phyloP scores from a whole-genome alignment of 441 rosid species.

The Erodium moschatum region DNA sequence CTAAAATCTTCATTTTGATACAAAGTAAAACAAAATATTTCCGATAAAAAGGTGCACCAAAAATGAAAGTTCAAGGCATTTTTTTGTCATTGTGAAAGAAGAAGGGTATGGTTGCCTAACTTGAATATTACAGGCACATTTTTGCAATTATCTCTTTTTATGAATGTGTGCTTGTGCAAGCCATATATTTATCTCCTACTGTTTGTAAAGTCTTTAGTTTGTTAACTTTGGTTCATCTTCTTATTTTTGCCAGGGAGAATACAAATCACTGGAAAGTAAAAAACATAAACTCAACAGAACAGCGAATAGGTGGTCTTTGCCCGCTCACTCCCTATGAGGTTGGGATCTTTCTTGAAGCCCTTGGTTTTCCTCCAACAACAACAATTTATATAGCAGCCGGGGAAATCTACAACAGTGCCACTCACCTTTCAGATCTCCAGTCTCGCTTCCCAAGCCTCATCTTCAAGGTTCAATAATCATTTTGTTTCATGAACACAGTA shows the following conservation, averaged over 20 bases:
- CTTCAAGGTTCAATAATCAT: constrained; percentile 52
- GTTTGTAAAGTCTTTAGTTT: too few species aligned
- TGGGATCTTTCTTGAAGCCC: constrained; percentile 70
- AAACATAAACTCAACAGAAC: constrained; percentile 75
- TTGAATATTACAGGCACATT: too few species aligned
- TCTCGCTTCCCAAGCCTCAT: constrained; percentile 64
- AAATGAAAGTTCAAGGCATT: too few species aligned
- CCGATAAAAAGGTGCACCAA: too few species aligned
- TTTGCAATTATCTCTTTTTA: too few species aligned
- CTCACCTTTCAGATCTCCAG: constrained; percentile 55
- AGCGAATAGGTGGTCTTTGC: constrained; percentile 72
- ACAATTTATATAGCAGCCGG: constrained; percentile 33
- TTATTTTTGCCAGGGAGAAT: constrained; percentile 45
- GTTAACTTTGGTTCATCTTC: constrained; percentile 4
- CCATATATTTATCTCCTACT: too few species aligned
- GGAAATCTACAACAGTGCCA: constrained; percentile 48
- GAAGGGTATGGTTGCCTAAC: too few species aligned
- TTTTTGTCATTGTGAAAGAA: too few species aligned
- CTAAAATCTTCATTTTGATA: too few species aligned
- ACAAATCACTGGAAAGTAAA: constrained; percentile 90
- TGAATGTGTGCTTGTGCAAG: too few species aligned
- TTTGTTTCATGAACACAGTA: not conserved
- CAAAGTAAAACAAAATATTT: too few species aligned
- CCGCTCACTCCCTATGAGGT: constrained; percentile 90
- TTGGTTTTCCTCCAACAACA: constrained; percentile 68